Evolutionary conservation across 768 basidiomycete species (phyloP).

Genomic region (Leccinellum rugosiceps): DNA sequence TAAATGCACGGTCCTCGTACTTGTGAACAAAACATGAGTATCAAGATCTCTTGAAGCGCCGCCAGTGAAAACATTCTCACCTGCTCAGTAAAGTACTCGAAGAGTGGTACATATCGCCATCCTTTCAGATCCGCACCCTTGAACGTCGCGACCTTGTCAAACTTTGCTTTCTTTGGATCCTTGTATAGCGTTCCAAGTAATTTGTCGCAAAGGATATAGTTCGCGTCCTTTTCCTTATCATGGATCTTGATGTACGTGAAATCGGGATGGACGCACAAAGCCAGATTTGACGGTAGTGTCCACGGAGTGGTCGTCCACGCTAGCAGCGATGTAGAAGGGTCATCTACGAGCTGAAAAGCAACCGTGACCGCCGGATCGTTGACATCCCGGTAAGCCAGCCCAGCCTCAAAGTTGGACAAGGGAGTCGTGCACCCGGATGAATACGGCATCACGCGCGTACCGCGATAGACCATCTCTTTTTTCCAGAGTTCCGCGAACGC

Average conservation of each 20-base stretch:
- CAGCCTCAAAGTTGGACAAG: conserved; percentile 96
- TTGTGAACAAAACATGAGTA: conserved; percentile 28
- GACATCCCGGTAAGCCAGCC: conserved; percentile 87
- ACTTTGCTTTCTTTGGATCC: conserved; percentile 95
- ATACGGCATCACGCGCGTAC: conserved; percentile 95
- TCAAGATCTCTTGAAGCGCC: background rate
- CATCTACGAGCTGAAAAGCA: conserved; percentile 89
- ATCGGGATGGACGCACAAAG: conserved; percentile 93
- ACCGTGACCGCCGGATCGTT: conserved; percentile 95
- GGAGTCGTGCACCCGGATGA: conserved; percentile 96
- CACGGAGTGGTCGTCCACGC: conserved; percentile 99
- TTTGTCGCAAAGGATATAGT: conserved; percentile 89
- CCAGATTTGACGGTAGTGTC: conserved; percentile 96
- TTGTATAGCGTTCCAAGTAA: conserved; percentile 89
- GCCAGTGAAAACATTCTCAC: conserved; percentile 38
- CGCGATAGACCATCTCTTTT: conserved; percentile 89
- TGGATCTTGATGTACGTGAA: conserved; percentile 96
- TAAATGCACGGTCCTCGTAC: conserved; percentile 90
- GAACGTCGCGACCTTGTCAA: conserved; percentile 85
- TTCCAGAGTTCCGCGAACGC: conserved; percentile 93
- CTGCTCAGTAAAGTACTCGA: conserved; percentile 95
- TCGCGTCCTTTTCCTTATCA: conserved; percentile 80
- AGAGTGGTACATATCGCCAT: conserved; percentile 92
- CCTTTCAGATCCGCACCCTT: conserved; percentile 92
- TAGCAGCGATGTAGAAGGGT: conserved; percentile 82